Conservation (phyloP, 208 protist species). For the Leptomonas pyrrhocoris region DNA sequence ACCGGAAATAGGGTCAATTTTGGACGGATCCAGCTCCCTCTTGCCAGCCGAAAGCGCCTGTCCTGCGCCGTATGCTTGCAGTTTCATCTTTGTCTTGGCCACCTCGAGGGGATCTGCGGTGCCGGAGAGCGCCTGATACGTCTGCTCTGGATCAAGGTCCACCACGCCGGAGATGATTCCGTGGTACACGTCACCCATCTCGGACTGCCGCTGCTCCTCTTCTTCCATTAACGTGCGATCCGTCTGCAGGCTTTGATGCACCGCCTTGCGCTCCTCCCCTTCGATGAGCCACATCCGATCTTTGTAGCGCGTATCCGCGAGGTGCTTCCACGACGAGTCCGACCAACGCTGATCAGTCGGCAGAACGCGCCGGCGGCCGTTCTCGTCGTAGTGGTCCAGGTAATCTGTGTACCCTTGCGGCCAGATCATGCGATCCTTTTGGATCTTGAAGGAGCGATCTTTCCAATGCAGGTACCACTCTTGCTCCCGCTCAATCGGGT, state of each 20-base stretch:
- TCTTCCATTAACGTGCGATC: conserved; percentile 68
- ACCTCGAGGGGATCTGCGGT: conserved; percentile 85
- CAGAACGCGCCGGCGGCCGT: conserved; percentile 81
- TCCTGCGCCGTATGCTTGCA: conserved; percentile 78
- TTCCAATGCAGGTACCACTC: conserved; percentile 93
- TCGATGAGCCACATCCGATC: conserved; percentile 93
- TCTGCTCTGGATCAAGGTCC: conserved; percentile 86
- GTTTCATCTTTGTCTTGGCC: conserved; percentile 87
- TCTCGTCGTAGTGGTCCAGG: conserved; percentile 90
- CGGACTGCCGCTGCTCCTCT: conserved; percentile 77
- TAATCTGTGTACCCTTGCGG: conserved; percentile 92
- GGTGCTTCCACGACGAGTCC: conserved; percentile 90
- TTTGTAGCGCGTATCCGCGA: conserved; percentile 84
- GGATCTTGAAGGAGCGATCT: conserved; percentile 84
- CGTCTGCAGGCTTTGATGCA: conserved; percentile 78
- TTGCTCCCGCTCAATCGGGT: conserved; percentile 89
- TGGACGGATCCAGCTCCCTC: conserved; percentile 29
- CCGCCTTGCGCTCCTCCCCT: conserved; percentile 82
- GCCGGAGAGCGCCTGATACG: conserved; percentile 83
- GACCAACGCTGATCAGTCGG: conserved; percentile 89
- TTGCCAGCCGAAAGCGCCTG: conserved; percentile 54
- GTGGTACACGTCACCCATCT: conserved; percentile 83
- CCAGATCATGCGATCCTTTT: conserved; percentile 92
- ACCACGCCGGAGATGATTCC: conserved; percentile 79
- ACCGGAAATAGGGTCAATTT: conserved; percentile 78